Percentiles rank a stretch among this genome's conserved stretches.
These are phyloP conservation scores for Chenopodium album DNA, from an alignment of 148 eudicot species.

Conservation along the genomic window DNA sequence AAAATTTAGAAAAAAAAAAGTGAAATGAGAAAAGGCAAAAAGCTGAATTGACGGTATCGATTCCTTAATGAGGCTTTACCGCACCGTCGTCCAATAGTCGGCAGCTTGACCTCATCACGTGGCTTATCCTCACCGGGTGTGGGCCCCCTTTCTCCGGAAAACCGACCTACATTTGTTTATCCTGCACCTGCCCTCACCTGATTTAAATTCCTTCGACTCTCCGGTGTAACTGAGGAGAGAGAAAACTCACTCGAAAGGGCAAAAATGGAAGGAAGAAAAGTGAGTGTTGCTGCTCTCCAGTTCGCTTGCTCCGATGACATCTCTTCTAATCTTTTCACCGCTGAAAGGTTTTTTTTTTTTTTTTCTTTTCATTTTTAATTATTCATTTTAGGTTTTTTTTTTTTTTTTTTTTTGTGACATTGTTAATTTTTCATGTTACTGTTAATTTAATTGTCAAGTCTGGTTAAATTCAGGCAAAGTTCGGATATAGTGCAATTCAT, in stretches of 20 bases:
- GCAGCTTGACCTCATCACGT: background rate
- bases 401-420: too few relatives aligned
- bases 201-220: background rate
- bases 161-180: background rate
- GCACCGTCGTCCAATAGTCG: background rate
- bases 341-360: slow-evolving; percentile 61
- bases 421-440: too few relatives aligned
- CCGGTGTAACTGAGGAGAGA: background rate
- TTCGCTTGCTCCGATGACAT: slow-evolving; percentile 87
- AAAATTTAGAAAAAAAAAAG: too few relatives aligned
- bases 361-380: background rate
- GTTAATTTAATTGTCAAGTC: too few relatives aligned
- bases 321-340: slow-evolving; percentile 58
- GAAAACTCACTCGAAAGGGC: background rate
- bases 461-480: too few relatives aligned
- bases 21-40: background rate
- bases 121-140: background rate
- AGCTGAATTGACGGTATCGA: background rate
- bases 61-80: too few relatives aligned
- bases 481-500: background rate
- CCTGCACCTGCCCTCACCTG: background rate
- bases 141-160: background rate
- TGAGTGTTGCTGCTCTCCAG: slow-evolving; percentile 71
- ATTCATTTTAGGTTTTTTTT: too few relatives aligned
- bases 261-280: slow-evolving; percentile 48